phyloP scores from a whole-genome alignment of 2,329 filamentous ascomycete genomes.

The Paradendryphiella salina region DNA sequence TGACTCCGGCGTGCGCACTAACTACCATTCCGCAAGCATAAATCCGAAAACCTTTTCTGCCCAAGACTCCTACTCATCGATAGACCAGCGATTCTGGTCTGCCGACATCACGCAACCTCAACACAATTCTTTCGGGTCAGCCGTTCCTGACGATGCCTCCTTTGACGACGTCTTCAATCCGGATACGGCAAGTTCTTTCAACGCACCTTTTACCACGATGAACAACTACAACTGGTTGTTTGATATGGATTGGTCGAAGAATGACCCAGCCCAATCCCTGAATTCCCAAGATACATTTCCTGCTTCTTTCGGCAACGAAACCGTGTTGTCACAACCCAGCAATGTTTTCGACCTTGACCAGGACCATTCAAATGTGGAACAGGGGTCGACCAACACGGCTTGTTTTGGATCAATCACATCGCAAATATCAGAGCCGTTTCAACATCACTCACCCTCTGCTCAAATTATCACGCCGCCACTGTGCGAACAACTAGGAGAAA shows the following conservation, averaged over 20 bases:
- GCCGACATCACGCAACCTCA: slow-evolving; percentile 37
- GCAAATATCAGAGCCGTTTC: slow-evolving; percentile 28
- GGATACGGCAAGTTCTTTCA: slow-evolving; percentile 66
- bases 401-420: slow-evolving; percentile 31
- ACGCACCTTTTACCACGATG: slow-evolving; percentile 66
- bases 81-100: slow-evolving; percentile 41
- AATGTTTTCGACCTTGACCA: slow-evolving; percentile 33
- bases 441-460: slow-evolving; percentile 20
- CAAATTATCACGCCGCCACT: slow-evolving; percentile 28
- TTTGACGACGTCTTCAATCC: slow-evolving; percentile 62
- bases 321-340: slow-evolving; percentile 22
- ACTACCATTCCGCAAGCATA: slow-evolving; percentile 24
- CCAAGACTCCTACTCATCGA: slow-evolving; percentile 29
- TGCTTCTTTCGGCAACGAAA: slow-evolving; percentile 22
- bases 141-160: slow-evolving; percentile 39
- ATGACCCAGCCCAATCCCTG: slow-evolving; percentile 21
- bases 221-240: slow-evolving; percentile 67
- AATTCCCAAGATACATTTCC: slow-evolving; percentile 30
- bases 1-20: slow-evolving; percentile 31
- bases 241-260: slow-evolving; percentile 48
- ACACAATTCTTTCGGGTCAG: slow-evolving; percentile 25
- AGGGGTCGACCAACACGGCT: slow-evolving; percentile 22
- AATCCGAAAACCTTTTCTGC: slow-evolving; percentile 23
- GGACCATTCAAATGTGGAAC: slow-evolving; percentile 29
- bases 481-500: slow-evolving; percentile 15